phyloP scores from a whole-genome alignment of 2,329 filamentous ascomycete genomes.

The Colletotrichum liaoningense region DNA sequence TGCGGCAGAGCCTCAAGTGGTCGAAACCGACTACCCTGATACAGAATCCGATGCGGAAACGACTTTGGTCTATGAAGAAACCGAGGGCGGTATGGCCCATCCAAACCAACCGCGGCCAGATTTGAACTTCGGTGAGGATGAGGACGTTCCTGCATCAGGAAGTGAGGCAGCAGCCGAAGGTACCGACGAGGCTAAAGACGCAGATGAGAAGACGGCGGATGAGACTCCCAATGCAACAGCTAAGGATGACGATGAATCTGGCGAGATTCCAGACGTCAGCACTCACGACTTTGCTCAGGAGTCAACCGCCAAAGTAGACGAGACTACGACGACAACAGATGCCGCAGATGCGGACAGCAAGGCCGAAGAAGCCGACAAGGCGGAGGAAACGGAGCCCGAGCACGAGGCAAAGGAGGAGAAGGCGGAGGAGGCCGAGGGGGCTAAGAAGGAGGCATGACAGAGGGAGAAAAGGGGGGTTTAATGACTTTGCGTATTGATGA shows the following conservation, averaged over 20 bases:
- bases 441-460: constrained; percentile 11
- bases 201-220: constrained; percentile 22
- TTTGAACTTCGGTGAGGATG: constrained; percentile 30
- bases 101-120: constrained; percentile 16
- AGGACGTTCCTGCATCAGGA: neutral
- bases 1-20: constrained; percentile 35
- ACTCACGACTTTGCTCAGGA: constrained; percentile 42
- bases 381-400: constrained; percentile 36
- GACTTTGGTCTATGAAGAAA: neutral
- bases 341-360: constrained; percentile 35
- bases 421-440: constrained; percentile 10
- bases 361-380: constrained; percentile 39
- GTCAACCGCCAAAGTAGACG: constrained; percentile 34
- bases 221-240: constrained; percentile 39
- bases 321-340: constrained; percentile 36
- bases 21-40: constrained; percentile 4
- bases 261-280: constrained; percentile 17
- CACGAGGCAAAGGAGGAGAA: constrained; percentile 31
- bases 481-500: constrained; percentile 6
- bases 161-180: neutral
- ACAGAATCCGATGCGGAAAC: neutral
- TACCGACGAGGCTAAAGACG: constrained; percentile 1
- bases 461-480: neutral
- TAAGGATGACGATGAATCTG: constrained; percentile 31
- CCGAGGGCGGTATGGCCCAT: constrained; percentile 1